phyloP scores from a whole-genome alignment of 495 filamentous ascomycete species.

The Xylaria intraflava region DNA sequence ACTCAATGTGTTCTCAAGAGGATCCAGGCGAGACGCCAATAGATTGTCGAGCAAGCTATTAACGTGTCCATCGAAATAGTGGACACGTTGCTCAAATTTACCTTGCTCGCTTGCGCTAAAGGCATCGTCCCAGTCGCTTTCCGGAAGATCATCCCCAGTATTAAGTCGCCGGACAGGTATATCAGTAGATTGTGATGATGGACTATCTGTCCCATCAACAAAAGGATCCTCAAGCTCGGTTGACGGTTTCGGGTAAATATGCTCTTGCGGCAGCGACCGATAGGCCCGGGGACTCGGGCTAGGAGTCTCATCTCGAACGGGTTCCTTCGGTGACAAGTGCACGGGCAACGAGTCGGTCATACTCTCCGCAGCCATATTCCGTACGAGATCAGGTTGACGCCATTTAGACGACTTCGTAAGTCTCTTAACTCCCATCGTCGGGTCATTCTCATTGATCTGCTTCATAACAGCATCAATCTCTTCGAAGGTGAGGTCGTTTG shows the following conservation, averaged over 20 bases:
- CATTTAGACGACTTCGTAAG: constrained; percentile 43
- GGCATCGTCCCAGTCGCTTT: constrained; percentile 87
- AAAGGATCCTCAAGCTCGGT: constrained; percentile 45
- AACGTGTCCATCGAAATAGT: constrained; percentile 84
- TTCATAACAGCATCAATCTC: constrained; percentile 85
- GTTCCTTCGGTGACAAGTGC: constrained; percentile 47
- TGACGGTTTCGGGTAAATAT: constrained; percentile 27
- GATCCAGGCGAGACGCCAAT: constrained; percentile 67
- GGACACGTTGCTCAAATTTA: constrained; percentile 63
- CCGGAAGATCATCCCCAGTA: constrained; percentile 55
- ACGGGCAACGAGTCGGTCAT: constrained; percentile 46
- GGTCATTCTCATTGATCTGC: constrained; percentile 64
- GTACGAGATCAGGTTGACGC: constrained; percentile 36
- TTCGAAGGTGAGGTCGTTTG: constrained; percentile 55
- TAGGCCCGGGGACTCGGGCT: constrained; percentile 68
- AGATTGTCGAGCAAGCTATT: constrained; percentile 74
- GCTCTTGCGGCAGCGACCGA: constrained; percentile 30
- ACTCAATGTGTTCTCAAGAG: constrained; percentile 70
- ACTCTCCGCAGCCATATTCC: constrained; percentile 28
- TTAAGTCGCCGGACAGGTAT: constrained; percentile 61
- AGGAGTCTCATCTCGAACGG: constrained; percentile 62
- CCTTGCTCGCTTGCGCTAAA: constrained; percentile 75
- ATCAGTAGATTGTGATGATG: constrained; percentile 33
- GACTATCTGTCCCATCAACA: constrained; percentile 33
- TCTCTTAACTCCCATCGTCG: constrained; percentile 64